Percentiles rank a stretch among this genome's conserved stretches.
These are phyloP conservation scores for Debaryomyces psychrophilus DNA, from an alignment of 1,139 yeast species.

Conservation along the genomic window DNA sequence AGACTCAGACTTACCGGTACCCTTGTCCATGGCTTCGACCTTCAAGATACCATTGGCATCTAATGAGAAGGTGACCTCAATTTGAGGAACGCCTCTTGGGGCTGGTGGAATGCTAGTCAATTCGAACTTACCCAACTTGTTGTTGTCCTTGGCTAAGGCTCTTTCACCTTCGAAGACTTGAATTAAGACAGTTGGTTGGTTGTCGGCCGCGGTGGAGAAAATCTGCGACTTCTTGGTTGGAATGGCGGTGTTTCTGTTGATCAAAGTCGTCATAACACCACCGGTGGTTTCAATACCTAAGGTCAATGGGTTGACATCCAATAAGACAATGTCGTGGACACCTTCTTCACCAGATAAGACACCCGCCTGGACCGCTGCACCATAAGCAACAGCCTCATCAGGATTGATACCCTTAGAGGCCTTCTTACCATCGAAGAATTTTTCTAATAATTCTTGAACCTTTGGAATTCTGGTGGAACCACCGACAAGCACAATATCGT, in stretches of 20 bases:
- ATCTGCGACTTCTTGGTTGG: conserved; percentile 53
- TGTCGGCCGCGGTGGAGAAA: conserved; percentile 52
- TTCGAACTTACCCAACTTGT: conserved; percentile 50
- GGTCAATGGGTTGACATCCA: conserved; percentile 53
- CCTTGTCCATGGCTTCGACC: conserved; percentile 51
- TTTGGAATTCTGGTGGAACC: conserved; percentile 98
- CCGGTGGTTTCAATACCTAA: conserved; percentile 55
- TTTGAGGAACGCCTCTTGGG: conserved; percentile 55
- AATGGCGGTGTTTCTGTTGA: conserved; percentile 51
- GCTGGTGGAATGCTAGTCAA: conserved; percentile 53
- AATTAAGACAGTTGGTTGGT: conserved; percentile 51
- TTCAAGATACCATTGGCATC: conserved; percentile 54
- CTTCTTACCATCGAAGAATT: conserved; percentile 88
- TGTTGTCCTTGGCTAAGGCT: conserved; percentile 50
- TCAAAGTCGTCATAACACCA: conserved; percentile 53
- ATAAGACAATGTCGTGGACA: conserved; percentile 51
- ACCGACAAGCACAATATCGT: conserved; percentile 93
- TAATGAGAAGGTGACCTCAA: conserved; percentile 49
- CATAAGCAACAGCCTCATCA: conserved; percentile 66
- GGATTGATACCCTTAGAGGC: conserved; percentile 96
- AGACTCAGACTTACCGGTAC: conserved; percentile 77
- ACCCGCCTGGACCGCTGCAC: conserved; percentile 83
- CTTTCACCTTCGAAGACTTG: conserved; percentile 55
- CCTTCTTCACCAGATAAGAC: conserved; percentile 77
- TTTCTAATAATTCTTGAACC: conserved; percentile 88